A percentile compares a stretch with the other conserved stretches of the same genome.
These are phyloP conservation scores for Colletotrichum chlorophyti DNA, from an alignment of 2,329 filamentous ascomycete genomes.

Conservation along the genomic window DNA sequence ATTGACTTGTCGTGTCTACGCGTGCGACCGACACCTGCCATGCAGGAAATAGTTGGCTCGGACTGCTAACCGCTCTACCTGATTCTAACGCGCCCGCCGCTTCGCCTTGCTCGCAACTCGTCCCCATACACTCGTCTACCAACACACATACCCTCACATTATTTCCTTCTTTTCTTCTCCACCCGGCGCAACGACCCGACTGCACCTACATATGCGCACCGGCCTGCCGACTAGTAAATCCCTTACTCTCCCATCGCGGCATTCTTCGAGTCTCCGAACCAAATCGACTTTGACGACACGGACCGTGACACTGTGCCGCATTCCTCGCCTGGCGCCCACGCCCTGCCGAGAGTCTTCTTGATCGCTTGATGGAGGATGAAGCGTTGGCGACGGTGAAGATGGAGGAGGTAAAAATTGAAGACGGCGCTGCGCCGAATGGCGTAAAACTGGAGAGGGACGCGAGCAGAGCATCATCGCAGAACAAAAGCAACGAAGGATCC, in stretches of 20 bases:
- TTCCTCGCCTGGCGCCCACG: conserved; percentile 9
- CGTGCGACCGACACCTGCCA: conserved; percentile 19
- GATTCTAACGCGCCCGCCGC: conserved; percentile 26
- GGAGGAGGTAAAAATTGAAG: conserved; percentile 53
- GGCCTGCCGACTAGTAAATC: conserved; percentile 5
- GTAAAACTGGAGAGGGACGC: conserved; percentile 48
- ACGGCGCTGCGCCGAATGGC: conserved; percentile 42
- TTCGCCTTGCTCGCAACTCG: conserved; percentile 20
- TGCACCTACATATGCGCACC: conserved; percentile 19
- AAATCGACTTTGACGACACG: conserved; percentile 15
- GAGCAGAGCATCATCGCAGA: conserved; percentile 42
- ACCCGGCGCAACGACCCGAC: conserved; percentile 18
- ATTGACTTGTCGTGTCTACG: background rate
- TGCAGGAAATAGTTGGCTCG: conserved; percentile 27
- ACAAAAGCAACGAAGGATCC: conserved; percentile 45
- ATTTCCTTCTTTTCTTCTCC: conserved; percentile 20
- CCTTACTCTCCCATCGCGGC: background rate
- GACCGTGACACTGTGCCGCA: conserved; percentile 6
- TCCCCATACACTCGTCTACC: conserved; percentile 14
- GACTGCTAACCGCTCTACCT: conserved; percentile 22
- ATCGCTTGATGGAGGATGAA: conserved; percentile 47
- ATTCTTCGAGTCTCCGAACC: conserved; percentile 4
- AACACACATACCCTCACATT: too few relatives aligned
- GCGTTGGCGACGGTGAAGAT: conserved; percentile 47
- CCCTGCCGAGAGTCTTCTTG: conserved; percentile 15